phyloP scores from a whole-genome alignment of 2,329 filamentous ascomycete genomes.

The Massarina eburnea region DNA sequence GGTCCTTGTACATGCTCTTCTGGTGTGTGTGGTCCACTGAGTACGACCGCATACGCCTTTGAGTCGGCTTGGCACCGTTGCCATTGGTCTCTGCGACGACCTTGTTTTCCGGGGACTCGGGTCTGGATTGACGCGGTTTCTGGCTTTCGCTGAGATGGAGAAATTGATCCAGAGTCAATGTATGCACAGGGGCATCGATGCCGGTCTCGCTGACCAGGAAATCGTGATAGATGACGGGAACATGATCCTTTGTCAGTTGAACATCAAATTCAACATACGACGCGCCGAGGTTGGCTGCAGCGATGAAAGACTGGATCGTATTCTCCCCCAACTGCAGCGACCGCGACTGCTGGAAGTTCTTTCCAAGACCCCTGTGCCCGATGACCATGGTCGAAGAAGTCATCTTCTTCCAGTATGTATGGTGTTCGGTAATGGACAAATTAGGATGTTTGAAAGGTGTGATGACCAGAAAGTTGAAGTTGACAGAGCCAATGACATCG shows the following conservation, averaged over 20 bases:
- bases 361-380: constrained; percentile 74
- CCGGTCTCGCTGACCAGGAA: constrained; percentile 97
- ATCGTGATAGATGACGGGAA: constrained; percentile 98
- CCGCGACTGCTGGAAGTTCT: constrained; percentile 80
- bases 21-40: constrained; percentile 57
- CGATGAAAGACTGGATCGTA: constrained; percentile 92
- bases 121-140: constrained; percentile 50
- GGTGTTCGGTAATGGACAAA: constrained; percentile 85
- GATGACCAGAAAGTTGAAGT: constrained; percentile 95
- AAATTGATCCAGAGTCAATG: constrained; percentile 92
- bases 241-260: constrained; percentile 96
- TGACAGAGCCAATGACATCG: constrained; percentile 90
- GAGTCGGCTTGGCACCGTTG: constrained; percentile 18
- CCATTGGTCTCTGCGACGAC: constrained; percentile 17
- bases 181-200: constrained; percentile 94
- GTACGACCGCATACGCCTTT: constrained; percentile 56
- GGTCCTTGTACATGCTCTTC: constrained; percentile 44
- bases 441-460: constrained; percentile 93
- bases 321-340: constrained; percentile 96
- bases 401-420: constrained; percentile 91
- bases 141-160: constrained; percentile 74
- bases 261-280: constrained; percentile 79
- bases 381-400: constrained; percentile 83
- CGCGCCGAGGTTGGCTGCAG: constrained; percentile 87
- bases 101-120: constrained; percentile 47